Percentiles rank a stretch among this genome's conserved stretches.
phyloP scores from a whole-genome alignment of 2,329 filamentous ascomycete genomes.

The Trichoderma sp. region DNA sequence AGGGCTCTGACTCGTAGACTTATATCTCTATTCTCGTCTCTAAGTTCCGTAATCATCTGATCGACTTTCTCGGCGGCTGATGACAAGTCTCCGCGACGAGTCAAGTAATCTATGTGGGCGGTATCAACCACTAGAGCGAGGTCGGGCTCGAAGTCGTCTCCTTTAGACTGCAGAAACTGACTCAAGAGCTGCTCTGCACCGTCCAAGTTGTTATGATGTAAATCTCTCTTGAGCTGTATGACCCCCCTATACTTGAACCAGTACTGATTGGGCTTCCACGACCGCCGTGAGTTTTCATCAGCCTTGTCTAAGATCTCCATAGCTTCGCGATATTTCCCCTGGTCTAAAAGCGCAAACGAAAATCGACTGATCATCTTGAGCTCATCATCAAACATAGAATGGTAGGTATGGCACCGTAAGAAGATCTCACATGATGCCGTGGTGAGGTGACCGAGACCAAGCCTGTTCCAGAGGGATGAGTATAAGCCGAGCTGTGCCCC shows the following conservation, averaged over 20 bases:
- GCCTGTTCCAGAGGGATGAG: slow-evolving; percentile 72
- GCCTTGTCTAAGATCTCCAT: slow-evolving; percentile 48
- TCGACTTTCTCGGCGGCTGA: slow-evolving; percentile 53
- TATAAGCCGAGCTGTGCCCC: slow-evolving; percentile 73
- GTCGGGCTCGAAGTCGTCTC: slow-evolving; percentile 55
- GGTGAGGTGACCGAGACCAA: slow-evolving; percentile 63
- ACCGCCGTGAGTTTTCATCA: slow-evolving; percentile 63
- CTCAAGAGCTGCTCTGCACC: slow-evolving; percentile 53
- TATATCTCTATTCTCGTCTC: slow-evolving; percentile 55
- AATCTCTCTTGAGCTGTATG: slow-evolving; percentile 63
- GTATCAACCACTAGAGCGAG: slow-evolving; percentile 53
- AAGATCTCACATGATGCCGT: slow-evolving; percentile 70
- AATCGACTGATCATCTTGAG: slow-evolving; percentile 73
- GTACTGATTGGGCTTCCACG: slow-evolving; percentile 77
- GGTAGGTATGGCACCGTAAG: slow-evolving; percentile 66
- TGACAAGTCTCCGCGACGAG: slow-evolving; percentile 50
- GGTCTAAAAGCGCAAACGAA: slow-evolving; percentile 61
- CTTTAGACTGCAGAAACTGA: slow-evolving; percentile 54
- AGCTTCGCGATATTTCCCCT: slow-evolving; percentile 71
- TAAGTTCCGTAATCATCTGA: slow-evolving; percentile 43
- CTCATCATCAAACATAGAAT: slow-evolving; percentile 69
- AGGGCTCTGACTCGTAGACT: slow-evolving; percentile 71
- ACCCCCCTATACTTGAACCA: slow-evolving; percentile 68
- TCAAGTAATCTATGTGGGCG: slow-evolving; percentile 55
- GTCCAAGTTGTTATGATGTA: slow-evolving; percentile 58